Evolutionary conservation across 495 filamentous ascomycete genomes (phyloP).

Genomic region (Baudoinia panamericana): DNA sequence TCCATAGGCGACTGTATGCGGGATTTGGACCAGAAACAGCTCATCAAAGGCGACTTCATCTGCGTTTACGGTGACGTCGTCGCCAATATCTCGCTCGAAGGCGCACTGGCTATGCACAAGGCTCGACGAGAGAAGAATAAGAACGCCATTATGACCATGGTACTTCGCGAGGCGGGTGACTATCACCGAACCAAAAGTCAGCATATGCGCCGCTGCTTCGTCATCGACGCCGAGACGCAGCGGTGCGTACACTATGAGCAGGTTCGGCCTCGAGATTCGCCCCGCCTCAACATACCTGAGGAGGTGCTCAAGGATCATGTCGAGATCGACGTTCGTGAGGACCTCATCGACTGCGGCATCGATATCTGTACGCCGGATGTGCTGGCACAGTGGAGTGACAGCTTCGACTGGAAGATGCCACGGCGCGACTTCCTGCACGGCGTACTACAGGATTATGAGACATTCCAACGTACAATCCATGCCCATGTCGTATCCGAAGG

Average conservation of each 20-base stretch:
- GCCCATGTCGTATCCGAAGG: slow-evolving; percentile 68
- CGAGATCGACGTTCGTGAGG: slow-evolving; percentile 67
- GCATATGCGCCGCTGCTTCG: slow-evolving; percentile 65
- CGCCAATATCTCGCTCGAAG: slow-evolving; percentile 72
- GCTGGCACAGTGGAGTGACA: slow-evolving; percentile 87
- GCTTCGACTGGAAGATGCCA: slow-evolving; percentile 88
- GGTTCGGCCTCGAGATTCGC: slow-evolving; percentile 23
- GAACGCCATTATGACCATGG: slow-evolving; percentile 97
- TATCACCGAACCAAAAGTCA: slow-evolving; percentile 62
- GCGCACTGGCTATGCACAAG: slow-evolving; percentile 63
- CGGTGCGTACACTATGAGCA: slow-evolving; percentile 92
- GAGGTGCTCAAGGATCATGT: slow-evolving; percentile 50
- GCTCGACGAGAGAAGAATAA: slow-evolving; percentile 71
- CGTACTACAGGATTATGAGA: slow-evolving; percentile 88
- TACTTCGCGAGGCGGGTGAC: slow-evolving; percentile 65
- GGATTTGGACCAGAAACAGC: slow-evolving; percentile 72
- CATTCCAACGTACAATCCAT: slow-evolving; percentile 91
- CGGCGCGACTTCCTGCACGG: slow-evolving; percentile 79
- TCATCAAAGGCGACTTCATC: slow-evolving; percentile 85
- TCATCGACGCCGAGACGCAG: slow-evolving; percentile 66
- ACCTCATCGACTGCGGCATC: slow-evolving; percentile 88
- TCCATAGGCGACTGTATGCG: slow-evolving; percentile 93
- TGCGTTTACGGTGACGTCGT: slow-evolving; percentile 91
- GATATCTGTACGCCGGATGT: slow-evolving; percentile 97
- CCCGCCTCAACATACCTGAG: slow-evolving; percentile 51